Evolutionary conservation across 768 basidiomycete species (phyloP), one percentile per base, ranked within the genome.

Genomic region (Hemileccinum rubropunctum): DNA sequence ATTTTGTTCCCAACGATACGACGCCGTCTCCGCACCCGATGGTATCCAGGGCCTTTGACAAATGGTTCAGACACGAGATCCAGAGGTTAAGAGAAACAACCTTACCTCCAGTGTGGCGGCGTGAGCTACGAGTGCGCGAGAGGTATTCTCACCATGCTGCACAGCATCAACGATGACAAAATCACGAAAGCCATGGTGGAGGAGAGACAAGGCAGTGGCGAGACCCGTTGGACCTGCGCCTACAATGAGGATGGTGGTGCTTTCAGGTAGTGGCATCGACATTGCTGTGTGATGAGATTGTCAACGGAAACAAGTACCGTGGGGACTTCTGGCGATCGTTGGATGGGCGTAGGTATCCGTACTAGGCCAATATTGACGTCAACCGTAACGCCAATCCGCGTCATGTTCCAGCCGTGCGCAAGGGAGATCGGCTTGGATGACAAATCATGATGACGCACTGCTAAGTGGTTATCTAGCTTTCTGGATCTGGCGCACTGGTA

Each of bases 91-190:
- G 1, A 28, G 8, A 14, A 34, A n/a, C 10, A 23, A 45, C 20
- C 61, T 35, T 52, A 78, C 79, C 70, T 81, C 80, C 17, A 82
- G 65, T 3, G 80, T 81, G 28, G 78, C 76, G n/a, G 80, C 75
- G 53, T 82, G 80, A 26, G 81, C 58, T 1, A 72, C 66, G 6
- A 76, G 54, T 0, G 81, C 78, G 9, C 80, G 75, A 12, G 80
- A 78, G 5, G 71, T 65, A 41, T 71, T 68, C 42, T 69, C 61
- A 40, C 70, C 71, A n/a, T 66, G 41, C 6, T 42, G 39, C 1
- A 61, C 48, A 17, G 67, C 69, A 42, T 81, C 78, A 8, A 81
- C 75, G 11, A 80, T 63, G 15, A 72, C 53, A 61, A 81, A 54
- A 36, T 79, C 72, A 23, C 54, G 60, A 38, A 70, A 71, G 2